Evolutionary conservation across 164 flowering plant genomes (phyloP), one percentile per base, ranked within the genome.

Genomic region (Brasenia schreberi): DNA sequence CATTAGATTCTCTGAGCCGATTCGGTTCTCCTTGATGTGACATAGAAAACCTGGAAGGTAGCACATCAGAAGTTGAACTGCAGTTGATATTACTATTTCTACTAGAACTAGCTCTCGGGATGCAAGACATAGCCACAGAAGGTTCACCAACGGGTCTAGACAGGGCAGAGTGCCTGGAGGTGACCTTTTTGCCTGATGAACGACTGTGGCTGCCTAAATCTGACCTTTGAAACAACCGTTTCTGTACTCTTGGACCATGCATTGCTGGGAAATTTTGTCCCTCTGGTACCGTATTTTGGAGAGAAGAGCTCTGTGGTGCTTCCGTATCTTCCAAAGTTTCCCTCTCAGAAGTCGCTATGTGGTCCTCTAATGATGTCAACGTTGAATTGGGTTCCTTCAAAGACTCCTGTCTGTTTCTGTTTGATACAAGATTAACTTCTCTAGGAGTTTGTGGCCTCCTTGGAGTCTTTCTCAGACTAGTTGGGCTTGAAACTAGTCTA

Each of bases 81-180:
- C 89, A 85, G 70, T 78, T 75, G 61, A 85, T 75, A 71, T 79
- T 82, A 76, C 80, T 81, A 72, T 75, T 78, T 63, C 83, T 76
- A 59, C 71, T 75, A 42, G 81, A 18, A 69, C 65, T 69, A 65
- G 75, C 68, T 66, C 70, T 67, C 19, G 61, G 74, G 59, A 73
- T 64, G 61, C 52, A 64, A 33, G 66, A 58, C 43, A 62, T 33
- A 49, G 76, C 18, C 59, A 67, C 70, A 60, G 71, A 44, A 45
- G 75, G 69, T 33, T 66, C 70, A 19, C 56, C 53, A 7, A 72
- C 66, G 66, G 67, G 75, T 73, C 64, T 76, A 67, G 85, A 70
- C 65, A 75, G 75, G 27, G 69, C 65, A n/a, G 87, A 65, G 9
- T 61, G 6, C 12, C 18, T 12, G 63, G 18, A 23, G 63, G 19